Evolutionary conservation across 768 basidiomycete genomes (phyloP), one percentile per base, ranked within the genome.

Genomic region (Macrocybe gigantea): DNA sequence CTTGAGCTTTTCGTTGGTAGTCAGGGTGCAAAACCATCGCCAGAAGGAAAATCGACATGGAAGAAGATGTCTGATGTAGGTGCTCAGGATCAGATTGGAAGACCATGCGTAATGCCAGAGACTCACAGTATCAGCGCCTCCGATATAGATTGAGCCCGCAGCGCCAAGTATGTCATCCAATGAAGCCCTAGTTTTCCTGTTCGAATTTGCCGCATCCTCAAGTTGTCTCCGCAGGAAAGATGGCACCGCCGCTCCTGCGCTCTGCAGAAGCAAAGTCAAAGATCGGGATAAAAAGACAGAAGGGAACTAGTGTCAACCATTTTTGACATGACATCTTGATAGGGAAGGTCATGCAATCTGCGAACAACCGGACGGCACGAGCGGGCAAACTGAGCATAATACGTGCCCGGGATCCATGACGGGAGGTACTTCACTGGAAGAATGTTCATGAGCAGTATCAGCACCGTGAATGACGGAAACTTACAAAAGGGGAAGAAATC

Each of bases 401-500:
- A 49, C 14, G 59, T 52, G 4, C 59, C 59, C 12, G 59, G 59
- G 32, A 60, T 56, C 59, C 59, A 60, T n/a, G 56, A 58, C n/a
- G 59, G 59, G 22, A 60, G 50, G 22, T 57, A 49, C 33, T 50
- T 49, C 13, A 60, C 58, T 58, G 12, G 5, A 33, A 8, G 13
- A 5, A 9, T 4, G 22, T 22, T 22, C 22, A 13, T 3, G 5
- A 41, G 7, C 3, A 13, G 8, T 12, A 30, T 5, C 41, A 15
- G 36, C 29, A 14, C 14, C 6, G 7, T 11, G 10, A 32, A 44
- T 31, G 29, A 12, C 29, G 6, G 6, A 34, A 35, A 53, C 57
- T 53, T 36, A 60, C 58, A 51, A 33, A 56, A 44, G 1, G 61
- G 61, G 33, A 64, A 57, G 11, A 61, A 32, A 47, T 62, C 60